A percentile compares a stretch with the other conserved stretches of the same genome.
These are phyloP conservation scores for Suillus sp. DNA, from an alignment of 768 basidiomycete genomes.

Conservation along the genomic window DNA sequence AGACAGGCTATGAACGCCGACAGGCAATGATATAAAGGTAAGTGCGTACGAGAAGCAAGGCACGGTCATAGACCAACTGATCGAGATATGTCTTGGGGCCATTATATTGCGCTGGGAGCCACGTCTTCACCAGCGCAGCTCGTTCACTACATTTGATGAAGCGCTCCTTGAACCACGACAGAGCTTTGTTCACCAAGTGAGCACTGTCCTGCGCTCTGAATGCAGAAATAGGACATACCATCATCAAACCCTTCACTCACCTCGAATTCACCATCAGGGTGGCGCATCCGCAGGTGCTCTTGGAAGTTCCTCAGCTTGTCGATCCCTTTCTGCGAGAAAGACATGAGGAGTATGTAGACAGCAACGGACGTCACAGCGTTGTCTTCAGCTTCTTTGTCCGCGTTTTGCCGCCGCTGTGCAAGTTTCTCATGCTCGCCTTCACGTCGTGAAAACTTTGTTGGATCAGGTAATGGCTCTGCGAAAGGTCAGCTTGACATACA, in stretches of 20 bases:
- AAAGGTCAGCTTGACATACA: neutral
- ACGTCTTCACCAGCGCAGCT: constrained; percentile 84
- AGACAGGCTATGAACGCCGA: constrained; percentile 1
- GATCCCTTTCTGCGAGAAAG: constrained; percentile 92
- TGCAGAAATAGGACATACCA: constrained; percentile 45
- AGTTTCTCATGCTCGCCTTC: constrained; percentile 74
- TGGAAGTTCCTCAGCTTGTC: constrained; percentile 77
- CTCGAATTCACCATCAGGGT: constrained; percentile 73
- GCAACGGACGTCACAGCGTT: constrained; percentile 86
- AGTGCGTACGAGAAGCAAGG: constrained; percentile 73
- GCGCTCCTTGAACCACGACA: constrained; percentile 89
- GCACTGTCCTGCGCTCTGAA: neutral
- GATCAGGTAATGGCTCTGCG: constrained; percentile 80
- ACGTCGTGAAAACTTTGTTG: constrained; percentile 68
- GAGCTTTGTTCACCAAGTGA: constrained; percentile 45
- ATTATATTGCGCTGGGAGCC: constrained; percentile 81
- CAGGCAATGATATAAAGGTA: constrained; percentile 3
- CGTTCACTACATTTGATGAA: constrained; percentile 96
- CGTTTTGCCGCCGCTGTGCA: constrained; percentile 67
- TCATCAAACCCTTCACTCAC: constrained; percentile 82
- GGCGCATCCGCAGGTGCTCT: constrained; percentile 79
- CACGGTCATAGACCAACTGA: constrained; percentile 91
- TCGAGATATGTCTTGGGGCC: constrained; percentile 86
- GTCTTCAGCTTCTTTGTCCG: constrained; percentile 78
- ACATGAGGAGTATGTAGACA: constrained; percentile 89